A percentile compares a stretch with the other conserved stretches of the same genome.
Evolutionary conservation across 2,329 filamentous ascomycete species (phyloP).

Genomic region (Grosmannia huntii): DNA sequence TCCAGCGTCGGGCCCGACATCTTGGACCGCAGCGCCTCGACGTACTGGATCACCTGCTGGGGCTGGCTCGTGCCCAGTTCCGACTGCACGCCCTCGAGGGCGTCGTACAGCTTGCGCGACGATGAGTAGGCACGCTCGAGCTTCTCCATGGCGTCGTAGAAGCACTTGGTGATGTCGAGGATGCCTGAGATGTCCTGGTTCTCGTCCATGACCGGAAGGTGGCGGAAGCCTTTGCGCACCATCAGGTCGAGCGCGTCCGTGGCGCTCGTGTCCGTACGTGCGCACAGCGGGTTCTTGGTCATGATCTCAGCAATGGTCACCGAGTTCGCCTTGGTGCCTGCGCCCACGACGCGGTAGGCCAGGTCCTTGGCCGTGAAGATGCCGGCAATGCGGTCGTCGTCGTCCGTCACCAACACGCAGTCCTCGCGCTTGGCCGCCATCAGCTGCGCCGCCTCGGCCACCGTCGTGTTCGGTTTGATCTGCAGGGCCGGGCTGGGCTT

Average conservation of each 20-base stretch:
- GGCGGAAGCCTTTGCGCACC: slow-evolving; percentile 95
- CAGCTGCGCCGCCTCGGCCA: slow-evolving; percentile 90
- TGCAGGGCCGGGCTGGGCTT: slow-evolving; percentile 93
- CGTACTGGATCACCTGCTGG: slow-evolving; percentile 97
- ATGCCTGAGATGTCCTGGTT: slow-evolving; percentile 99
- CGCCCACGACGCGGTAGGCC: slow-evolving; percentile 89
- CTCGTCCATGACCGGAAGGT: slow-evolving; percentile 98
- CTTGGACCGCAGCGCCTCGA: slow-evolving; percentile 85
- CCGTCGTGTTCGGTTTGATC: slow-evolving; percentile 89
- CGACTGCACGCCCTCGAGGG: slow-evolving; percentile 92
- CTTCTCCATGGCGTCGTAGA: slow-evolving; percentile 99
- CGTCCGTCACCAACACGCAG: slow-evolving; percentile 93
- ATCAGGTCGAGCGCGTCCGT: slow-evolving; percentile 96
- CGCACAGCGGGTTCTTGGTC: slow-evolving; percentile 98
- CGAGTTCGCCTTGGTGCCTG: slow-evolving; percentile 75
- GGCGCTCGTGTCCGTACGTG: slow-evolving; percentile 92
- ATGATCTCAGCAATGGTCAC: slow-evolving; percentile 97
- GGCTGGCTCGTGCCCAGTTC: slow-evolving; percentile 92
- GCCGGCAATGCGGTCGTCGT: slow-evolving; percentile 93
- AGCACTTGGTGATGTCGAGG: slow-evolving; percentile 97
- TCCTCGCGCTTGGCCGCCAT: slow-evolving; percentile 99
- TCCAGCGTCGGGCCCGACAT: slow-evolving; percentile 98
- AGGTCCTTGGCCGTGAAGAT: slow-evolving; percentile 99
- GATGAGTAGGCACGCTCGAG: slow-evolving; percentile 94
- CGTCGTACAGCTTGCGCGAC: slow-evolving; percentile 95